Evolutionary conservation across 2,329 filamentous ascomycete species (phyloP).

Genomic region (Sarocladium oryzae): DNA sequence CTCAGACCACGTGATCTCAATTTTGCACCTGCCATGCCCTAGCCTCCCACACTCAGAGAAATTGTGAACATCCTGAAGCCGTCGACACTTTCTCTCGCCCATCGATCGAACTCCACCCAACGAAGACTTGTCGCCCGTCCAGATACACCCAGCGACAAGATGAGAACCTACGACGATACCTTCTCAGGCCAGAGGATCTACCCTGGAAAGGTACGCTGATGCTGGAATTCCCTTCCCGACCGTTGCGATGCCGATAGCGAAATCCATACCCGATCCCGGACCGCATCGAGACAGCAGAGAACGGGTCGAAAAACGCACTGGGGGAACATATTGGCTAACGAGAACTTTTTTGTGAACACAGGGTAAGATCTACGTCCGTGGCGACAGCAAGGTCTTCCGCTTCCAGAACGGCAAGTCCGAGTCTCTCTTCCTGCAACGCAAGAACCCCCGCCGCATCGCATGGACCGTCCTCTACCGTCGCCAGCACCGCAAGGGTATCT

Average conservation of each 20-base stretch:
- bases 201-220: slow-evolving; percentile 55
- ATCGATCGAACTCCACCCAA: slow-evolving; percentile 15
- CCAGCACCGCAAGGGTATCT: slow-evolving; percentile 99
- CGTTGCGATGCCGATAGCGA: slow-evolving; percentile 15
- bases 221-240: slow-evolving; percentile 9
- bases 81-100: not conserved
- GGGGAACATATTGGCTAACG: slow-evolving; percentile 19
- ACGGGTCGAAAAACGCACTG: not conserved
- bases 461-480: slow-evolving; percentile 98
- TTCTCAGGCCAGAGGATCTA: slow-evolving; percentile 63
- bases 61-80: not conserved
- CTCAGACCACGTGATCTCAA: not conserved
- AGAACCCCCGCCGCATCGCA: slow-evolving; percentile 99
- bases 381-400: slow-evolving; percentile 99
- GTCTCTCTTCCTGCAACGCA: slow-evolving; percentile 99
- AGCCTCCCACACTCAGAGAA: slow-evolving; percentile 6
- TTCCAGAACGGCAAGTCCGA: slow-evolving; percentile 99
- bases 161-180: slow-evolving; percentile 62
- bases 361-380: slow-evolving; percentile 99
- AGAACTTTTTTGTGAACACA: slow-evolving; percentile 33
- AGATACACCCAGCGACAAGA: slow-evolving; percentile 40
- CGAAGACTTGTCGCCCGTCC: slow-evolving; percentile 30
- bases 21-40: slow-evolving; percentile 4
- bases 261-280: slow-evolving; percentile 12
- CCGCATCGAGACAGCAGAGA: slow-evolving; percentile 4